Base-by-base conservation (phyloP, 345 rosid genomes). In the Brassica incana region DNA sequence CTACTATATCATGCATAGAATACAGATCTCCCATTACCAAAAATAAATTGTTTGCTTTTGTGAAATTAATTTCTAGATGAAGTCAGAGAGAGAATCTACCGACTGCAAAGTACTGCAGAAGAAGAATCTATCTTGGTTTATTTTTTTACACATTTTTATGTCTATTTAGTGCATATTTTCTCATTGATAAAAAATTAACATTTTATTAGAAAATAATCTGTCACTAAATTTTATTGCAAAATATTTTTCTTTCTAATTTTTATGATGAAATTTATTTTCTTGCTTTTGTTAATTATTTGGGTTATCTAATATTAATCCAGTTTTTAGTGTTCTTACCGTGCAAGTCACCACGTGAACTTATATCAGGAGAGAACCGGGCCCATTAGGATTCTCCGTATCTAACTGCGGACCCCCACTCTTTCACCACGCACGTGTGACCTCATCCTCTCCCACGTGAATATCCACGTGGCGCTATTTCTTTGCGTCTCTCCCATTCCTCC, bases 331-430 rank as follows among this genome's bases (percentile, higher is more conserved):
- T 33, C 64, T 75, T 71, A 71, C 80, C 62, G 69, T 74, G 70
- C 60, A 76, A 76, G 72, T 63, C 3, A 83, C 85, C 93, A 93
- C 92, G 96, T 91, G 94, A 91, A 86, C 67, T 80, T 67, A 84
- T 54, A 59, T 67, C 60, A 85, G 83, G 73, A 58, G 80, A 81
- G 35, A 36, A 76, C 0, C 33, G 88, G 85, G 87, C 97, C 97
- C 87, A 85, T 80, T 35, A 3, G 56, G 94, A 93, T 93, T 85
- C 84, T 85, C 93, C 92, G 91, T 88, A 93, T 93, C 94, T 79
- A 75, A 65, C 3, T 5, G 1, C 2, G 72, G 77, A 69, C 75
- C 75, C 79, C 62, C 72, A 9, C 54, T 27, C 71, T 65, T 62
- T 38, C 52, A 40, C 64, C 25, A 40, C 78, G 33, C 89, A 89